These are phyloP conservation scores for Naegleria lovaniensis DNA, from an alignment of 208 protist genomes.

Conservation along the genomic window DNA sequence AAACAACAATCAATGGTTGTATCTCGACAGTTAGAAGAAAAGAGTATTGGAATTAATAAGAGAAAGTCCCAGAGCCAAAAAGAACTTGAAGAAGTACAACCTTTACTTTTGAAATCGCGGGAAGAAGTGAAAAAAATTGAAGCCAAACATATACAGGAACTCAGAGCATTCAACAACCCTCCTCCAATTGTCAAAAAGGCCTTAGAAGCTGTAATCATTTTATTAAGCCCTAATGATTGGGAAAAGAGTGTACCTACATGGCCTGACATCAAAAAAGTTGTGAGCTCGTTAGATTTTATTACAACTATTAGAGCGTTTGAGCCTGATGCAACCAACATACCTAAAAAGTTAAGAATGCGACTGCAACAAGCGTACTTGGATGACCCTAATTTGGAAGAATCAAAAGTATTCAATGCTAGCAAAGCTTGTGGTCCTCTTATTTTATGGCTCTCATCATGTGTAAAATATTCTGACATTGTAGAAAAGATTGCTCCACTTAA, in stretches of 20 bases:
- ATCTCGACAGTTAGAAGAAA: constrained; percentile 63
- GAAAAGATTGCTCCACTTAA: constrained; percentile 82
- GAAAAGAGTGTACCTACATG: constrained; percentile 48
- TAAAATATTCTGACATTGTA: constrained; percentile 86
- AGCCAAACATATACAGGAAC: constrained; percentile 89
- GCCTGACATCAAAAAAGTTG: constrained; percentile 79
- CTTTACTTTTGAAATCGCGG: constrained; percentile 82
- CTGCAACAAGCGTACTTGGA: constrained; percentile 71
- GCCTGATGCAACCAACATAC: constrained; percentile 59
- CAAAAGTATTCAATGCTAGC: constrained; percentile 83
- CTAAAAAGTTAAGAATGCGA: constrained; percentile 51
- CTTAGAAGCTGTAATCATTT: constrained; percentile 77
- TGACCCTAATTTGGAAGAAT: constrained; percentile 82
- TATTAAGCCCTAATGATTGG: constrained; percentile 48
- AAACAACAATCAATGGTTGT: constrained; percentile 62
- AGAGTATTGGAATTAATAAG: constrained; percentile 68
- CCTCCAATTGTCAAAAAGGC: constrained; percentile 85
- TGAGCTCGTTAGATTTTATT: constrained; percentile 88
- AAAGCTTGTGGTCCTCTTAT: constrained; percentile 92
- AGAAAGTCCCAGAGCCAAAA: constrained; percentile 55
- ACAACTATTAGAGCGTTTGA: constrained; percentile 86
- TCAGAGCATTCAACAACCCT: constrained; percentile 90
- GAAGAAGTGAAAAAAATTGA: constrained; percentile 77
- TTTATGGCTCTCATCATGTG: constrained; percentile 89
- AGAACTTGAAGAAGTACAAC: constrained; percentile 87